Evolutionary conservation across 176 grass and related monocot genomes (phyloP), one percentile per base, ranked within the genome.

Genomic region (Paspalum vaginatum): DNA sequence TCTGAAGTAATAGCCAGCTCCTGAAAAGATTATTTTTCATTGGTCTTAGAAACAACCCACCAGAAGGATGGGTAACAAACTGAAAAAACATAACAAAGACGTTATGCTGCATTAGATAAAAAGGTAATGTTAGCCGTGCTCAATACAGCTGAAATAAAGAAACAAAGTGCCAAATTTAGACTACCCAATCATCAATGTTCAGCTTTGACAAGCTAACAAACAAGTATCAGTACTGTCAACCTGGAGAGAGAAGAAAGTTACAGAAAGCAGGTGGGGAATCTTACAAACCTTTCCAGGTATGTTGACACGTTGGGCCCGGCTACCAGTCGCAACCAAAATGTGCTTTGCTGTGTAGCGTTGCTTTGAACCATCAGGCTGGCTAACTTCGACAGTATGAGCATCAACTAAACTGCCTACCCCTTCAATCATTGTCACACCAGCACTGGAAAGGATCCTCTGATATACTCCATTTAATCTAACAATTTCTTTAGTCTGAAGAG

Each of bases 1-100:
- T 98, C 95, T 63, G 95, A 98, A 81, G 95, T 98, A 81, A 98
- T 95, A 78, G 90, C 81, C 81, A 98, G 79, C 75, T 98, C 95
- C 95, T 98, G 83, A 86, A 79, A 40, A 61, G 24, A 74, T 67
- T 68, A 64, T 80, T 51, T 32, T 47, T 45, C 12, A 13, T 7
- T 25, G 20, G 24, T 18, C 59, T 73, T 67, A 32, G 16, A 18
- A 74, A 61, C 22, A 68, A 53, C 47, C 2, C 24, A 74, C 11
- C 13, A 79, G 21, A n/a, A 16, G 1, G 43, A 76, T 43, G 37
- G 63, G 81, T 51, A 20, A 60, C 41, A 60, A 60, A 70, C 5
- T 7, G 51, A 0, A 3, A 43, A 68, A 74, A 32, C 10, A 66
- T 43, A 13, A 80, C 22, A 70, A 78, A 83, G 18, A 75, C 40